Conservation (phyloP, 1,284 basidiomycete genomes). For the Chalciporus sp. region DNA sequence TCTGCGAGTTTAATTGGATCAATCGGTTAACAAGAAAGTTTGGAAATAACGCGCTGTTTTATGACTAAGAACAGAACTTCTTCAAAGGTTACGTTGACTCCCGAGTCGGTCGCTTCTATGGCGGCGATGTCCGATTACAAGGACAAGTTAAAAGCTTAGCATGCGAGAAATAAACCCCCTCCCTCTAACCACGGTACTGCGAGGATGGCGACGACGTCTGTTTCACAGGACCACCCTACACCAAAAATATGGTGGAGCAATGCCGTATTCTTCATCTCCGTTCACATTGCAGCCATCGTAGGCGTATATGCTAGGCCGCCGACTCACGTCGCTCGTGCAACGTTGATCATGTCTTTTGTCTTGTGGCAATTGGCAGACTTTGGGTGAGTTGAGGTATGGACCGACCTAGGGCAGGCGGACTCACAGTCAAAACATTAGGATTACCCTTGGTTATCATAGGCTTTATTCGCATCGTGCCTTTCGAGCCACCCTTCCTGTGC, state of each 20-base stretch:
- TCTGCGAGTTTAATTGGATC: not conserved
- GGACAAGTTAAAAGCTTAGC: not conserved
- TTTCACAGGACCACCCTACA: conserved; percentile 1
- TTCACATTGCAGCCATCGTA: conserved; percentile 61
- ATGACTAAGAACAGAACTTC: not conserved
- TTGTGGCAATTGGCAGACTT: conserved; percentile 75
- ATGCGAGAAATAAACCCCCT: not conserved
- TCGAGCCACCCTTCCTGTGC: conserved; percentile 56
- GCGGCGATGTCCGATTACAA: not conserved
- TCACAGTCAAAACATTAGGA: conserved; percentile 39
- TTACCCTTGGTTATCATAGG: conserved; percentile 78
- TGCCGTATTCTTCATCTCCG: conserved; percentile 62
- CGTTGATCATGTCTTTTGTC: conserved; percentile 53
- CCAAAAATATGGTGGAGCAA: conserved; percentile 69
- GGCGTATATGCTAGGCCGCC: conserved; percentile 58
- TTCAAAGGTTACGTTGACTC: not conserved
- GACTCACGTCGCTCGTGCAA: conserved; percentile 45
- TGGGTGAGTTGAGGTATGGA: conserved; percentile 48
- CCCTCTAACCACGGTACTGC: not conserved
- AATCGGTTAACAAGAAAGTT: not conserved
- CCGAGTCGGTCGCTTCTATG: not conserved
- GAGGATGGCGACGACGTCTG: not conserved
- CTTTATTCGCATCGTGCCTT: conserved; percentile 77
- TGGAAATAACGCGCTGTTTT: not conserved
- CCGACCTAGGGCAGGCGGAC: not conserved